These are phyloP conservation scores for Ceratocystis ficicola DNA, from an alignment of 2,329 filamentous ascomycete genomes.

Conservation along the genomic window DNA sequence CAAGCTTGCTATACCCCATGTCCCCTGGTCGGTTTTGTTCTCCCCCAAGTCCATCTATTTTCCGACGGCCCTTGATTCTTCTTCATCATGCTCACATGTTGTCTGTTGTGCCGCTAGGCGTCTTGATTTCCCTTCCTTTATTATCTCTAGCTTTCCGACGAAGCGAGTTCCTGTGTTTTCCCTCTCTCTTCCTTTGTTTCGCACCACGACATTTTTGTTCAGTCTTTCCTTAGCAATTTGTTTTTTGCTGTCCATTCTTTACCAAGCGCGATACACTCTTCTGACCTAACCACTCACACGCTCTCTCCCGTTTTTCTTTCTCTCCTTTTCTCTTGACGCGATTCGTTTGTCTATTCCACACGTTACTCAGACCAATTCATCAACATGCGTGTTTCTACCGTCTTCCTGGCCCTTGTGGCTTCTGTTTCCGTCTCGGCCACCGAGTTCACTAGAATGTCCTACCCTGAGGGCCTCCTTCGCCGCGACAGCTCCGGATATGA, in stretches of 20 bases:
- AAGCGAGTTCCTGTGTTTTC: background rate
- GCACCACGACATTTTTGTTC: background rate
- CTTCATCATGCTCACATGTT: slow-evolving; percentile 10
- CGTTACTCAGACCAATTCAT: background rate
- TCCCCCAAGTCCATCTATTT: background rate
- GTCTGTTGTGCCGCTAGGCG: background rate
- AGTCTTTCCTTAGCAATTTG: slow-evolving; percentile 12
- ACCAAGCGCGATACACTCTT: background rate
- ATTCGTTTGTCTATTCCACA: background rate
- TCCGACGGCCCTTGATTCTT: slow-evolving; percentile 4
- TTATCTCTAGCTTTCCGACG: slow-evolving; percentile 12
- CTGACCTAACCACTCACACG: background rate
- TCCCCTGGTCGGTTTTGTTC: background rate
- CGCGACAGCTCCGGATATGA: slow-evolving; percentile 36
- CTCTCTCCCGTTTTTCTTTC: slow-evolving; percentile 11
- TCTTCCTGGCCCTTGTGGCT: slow-evolving; percentile 30
- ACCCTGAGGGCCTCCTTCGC: slow-evolving; percentile 34
- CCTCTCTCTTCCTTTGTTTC: slow-evolving; percentile 25
- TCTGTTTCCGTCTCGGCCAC: slow-evolving; percentile 28
- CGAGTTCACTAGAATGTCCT: slow-evolving; percentile 29
- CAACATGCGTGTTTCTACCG: slow-evolving; percentile 30
- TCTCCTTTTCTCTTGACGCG: slow-evolving; percentile 3
- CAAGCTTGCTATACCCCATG: background rate
- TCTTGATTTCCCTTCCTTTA: slow-evolving; percentile 14
- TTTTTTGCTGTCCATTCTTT: slow-evolving; percentile 15